Percentiles rank a stretch among this genome's conserved stretches.
Conservation (phyloP, 768 basidiomycete genomes). For the Leccinum sublutescens region DNA sequence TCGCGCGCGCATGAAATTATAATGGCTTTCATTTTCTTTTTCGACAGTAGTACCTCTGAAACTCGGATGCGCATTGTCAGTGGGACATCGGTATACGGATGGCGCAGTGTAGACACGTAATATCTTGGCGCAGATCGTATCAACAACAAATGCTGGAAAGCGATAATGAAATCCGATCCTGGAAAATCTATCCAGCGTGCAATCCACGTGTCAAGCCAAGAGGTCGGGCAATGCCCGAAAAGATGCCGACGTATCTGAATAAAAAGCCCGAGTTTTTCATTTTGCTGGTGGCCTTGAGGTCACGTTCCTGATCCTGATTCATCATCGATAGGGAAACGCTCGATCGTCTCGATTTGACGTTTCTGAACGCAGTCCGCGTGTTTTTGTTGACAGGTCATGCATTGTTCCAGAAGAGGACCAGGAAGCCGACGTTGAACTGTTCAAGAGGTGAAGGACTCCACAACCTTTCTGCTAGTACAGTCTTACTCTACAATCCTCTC, state of each 20-base stretch:
- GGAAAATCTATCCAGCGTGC: neutral
- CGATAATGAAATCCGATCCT: neutral
- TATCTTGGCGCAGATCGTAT: neutral
- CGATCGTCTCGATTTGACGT: constrained; percentile 92
- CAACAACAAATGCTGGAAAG: neutral
- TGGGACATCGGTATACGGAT: neutral
- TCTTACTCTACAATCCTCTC: neutral
- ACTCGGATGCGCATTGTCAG: neutral
- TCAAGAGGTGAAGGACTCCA: constrained; percentile 49
- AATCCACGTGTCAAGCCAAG: neutral
- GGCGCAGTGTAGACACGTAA: neutral
- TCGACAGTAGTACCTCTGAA: neutral
- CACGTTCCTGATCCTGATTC: constrained; percentile 6
- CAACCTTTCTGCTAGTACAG: neutral
- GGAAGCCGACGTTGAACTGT: constrained; percentile 73
- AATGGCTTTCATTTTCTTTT: neutral
- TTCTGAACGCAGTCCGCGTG: constrained; percentile 74
- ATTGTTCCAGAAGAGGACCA: constrained; percentile 82
- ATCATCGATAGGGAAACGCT: constrained; percentile 69
- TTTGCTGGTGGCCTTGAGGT: neutral
- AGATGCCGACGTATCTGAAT: neutral
- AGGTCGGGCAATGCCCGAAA: neutral
- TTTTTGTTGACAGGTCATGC: constrained; percentile 73
- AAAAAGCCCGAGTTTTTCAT: neutral
- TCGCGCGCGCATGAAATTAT: neutral